Evolutionary conservation across 2,329 filamentous ascomycete genomes (phyloP), one percentile per base, ranked within the genome.

Genomic region (Penicillium glabrum): DNA sequence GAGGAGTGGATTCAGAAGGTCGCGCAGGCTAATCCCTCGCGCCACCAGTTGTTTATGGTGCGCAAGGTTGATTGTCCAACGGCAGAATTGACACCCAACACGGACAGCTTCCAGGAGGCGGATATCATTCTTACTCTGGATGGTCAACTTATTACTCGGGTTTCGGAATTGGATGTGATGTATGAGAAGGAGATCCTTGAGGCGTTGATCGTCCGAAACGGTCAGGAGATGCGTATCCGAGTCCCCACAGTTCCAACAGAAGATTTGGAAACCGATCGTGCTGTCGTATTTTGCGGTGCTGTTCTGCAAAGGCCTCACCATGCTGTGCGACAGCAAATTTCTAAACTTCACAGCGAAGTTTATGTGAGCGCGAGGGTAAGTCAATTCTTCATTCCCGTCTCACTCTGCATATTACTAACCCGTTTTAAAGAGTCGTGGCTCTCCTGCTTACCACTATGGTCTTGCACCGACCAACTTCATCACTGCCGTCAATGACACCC

Each of bases 1-100:
- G 93, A 98, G 67, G 89, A 96, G 60, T 98, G 93, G 95, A 96
- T 99, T 67, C 83, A 90, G 66, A 89, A 91, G 74, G 93, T 97
- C 2, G 88, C 95, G 52, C 82, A 87, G 63, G 91, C 91, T 60
- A 97, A 99, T 74, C 89, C 91, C 39, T 88, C 95, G 50, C 90
- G 92, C 56, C 95, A 99, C 71, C 95, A 99, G 77, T 85, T 99
- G 37, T 99, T 99, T 80, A 97, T 99, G 90, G 91, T 99, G 29
- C 89, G 91, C 67, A 99, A 99, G 78, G 88, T 96, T 59, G 81
- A 89, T 66, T 87, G 86, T 46, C 84, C 84, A 23, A 83, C 79
- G 1, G 70, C 76, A 5, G 71, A 69, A 13, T 70, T 74, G 73
- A 67, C 67, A 8, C 69, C 73, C 14, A 70, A 81, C n/a, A 75